These are phyloP conservation scores for Citrus unshiu DNA, from an alignment of 345 rosid species.

Conservation along the genomic window DNA sequence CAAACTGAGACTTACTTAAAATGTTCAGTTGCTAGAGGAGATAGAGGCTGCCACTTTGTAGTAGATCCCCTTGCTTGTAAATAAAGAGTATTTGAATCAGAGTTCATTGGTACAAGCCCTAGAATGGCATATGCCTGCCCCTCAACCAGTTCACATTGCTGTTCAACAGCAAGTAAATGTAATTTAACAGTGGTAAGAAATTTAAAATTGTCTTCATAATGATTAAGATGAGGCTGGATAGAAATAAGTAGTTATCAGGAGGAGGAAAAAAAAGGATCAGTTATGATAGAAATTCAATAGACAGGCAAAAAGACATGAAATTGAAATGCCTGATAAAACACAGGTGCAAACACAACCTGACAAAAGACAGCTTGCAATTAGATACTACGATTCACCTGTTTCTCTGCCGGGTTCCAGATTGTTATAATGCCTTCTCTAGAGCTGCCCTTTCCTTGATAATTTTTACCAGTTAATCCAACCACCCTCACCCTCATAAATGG, in stretches of 20 bases:
- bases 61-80: conserved; percentile 78
- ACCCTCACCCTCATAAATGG: conserved; percentile 90
- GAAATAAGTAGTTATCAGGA: neutral
- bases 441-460: conserved; percentile 27
- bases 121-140: conserved; percentile 71
- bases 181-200: neutral
- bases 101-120: conserved; percentile 63
- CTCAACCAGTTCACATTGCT: conserved; percentile 70
- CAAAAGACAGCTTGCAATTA: neutral
- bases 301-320: neutral
- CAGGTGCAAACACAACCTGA: neutral
- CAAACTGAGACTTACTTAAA: conserved; percentile 52
- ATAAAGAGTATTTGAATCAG: conserved; percentile 63
- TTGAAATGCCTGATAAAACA: neutral
- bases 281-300: neutral
- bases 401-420: conserved; percentile 91
- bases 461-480: conserved; percentile 55
- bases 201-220: neutral
- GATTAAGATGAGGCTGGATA: neutral
- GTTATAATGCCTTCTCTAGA: conserved; percentile 75
- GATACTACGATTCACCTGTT: conserved; percentile 48
- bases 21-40: conserved; percentile 38
- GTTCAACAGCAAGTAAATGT: conserved; percentile 21
- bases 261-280: neutral
- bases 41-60: conserved; percentile 61